Conservation (phyloP, 139 green algal genomes). For the Chlorella sp. region DNA sequence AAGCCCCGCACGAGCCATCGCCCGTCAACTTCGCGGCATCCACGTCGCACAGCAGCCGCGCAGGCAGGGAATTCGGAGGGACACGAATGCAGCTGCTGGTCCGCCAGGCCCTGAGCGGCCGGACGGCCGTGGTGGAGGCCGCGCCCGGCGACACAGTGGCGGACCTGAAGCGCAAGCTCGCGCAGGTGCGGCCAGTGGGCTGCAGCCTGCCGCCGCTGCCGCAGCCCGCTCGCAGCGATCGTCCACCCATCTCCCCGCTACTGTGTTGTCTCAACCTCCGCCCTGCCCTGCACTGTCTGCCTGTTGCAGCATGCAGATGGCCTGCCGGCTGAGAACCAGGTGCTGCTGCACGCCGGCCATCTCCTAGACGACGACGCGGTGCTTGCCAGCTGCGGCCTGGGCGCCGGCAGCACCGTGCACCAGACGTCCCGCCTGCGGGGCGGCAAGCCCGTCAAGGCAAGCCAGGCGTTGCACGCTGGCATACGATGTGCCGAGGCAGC, state of each 20-base stretch:
- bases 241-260: not conserved
- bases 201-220: not conserved
- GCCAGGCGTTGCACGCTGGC: not conserved
- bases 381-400: slow-evolving; percentile 20
- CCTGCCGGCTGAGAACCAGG: slow-evolving; percentile 51
- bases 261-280: slow-evolving; percentile 12
- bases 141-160: slow-evolving; percentile 36
- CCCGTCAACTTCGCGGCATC: too few relatives aligned
- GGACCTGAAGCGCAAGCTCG: slow-evolving; percentile 54
- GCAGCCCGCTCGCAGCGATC: not conserved
- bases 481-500: too few relatives aligned
- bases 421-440: slow-evolving; percentile 32
- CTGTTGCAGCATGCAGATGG: slow-evolving; percentile 41
- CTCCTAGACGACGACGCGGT: slow-evolving; percentile 34
- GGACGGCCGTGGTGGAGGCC: slow-evolving; percentile 39
- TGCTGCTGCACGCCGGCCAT: slow-evolving; percentile 41
- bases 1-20: too few relatives aligned
- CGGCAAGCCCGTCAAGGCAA: slow-evolving; percentile 47
- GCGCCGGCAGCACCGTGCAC: slow-evolving; percentile 25
- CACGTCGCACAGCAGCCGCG: too few relatives aligned
- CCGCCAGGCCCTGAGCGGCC: slow-evolving; percentile 36
- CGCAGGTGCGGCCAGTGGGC: slow-evolving; percentile 46
- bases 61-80: not conserved
- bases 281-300: not conserved
- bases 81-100: slow-evolving; percentile 71